Conservation (phyloP, 441 rosid genomes). For the Pelargonium cotyledonis region DNA sequence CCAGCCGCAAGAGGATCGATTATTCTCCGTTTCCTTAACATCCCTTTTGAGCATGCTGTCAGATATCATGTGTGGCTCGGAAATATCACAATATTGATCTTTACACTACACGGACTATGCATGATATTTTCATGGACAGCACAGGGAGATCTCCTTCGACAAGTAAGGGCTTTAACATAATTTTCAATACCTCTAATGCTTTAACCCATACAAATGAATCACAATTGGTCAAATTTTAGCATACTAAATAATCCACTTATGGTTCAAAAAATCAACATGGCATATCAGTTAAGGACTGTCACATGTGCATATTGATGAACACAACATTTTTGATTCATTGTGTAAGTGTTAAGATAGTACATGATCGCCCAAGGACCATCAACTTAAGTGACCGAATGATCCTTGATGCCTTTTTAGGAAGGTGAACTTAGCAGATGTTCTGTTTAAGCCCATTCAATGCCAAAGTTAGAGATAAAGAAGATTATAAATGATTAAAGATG, state of each 20-base stretch:
- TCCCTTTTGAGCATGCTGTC: conserved; percentile 67
- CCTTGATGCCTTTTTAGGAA: no score
- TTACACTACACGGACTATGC: conserved; percentile 53
- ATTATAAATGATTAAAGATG: no score
- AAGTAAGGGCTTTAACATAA: conserved; percentile 38
- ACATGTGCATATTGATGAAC: background rate
- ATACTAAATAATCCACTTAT: background rate
- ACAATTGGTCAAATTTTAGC: background rate
- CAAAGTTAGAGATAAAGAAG: no score
- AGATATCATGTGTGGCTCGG: conserved; percentile 75
- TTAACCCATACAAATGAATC: background rate
- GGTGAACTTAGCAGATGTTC: no score
- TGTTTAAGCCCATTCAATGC: no score
- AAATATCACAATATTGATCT: conserved; percentile 56
- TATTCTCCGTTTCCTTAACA: conserved; percentile 53
- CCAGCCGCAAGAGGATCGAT: conserved; percentile 62
- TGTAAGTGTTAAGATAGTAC: background rate
- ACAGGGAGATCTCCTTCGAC: conserved; percentile 39
- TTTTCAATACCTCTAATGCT: background rate
- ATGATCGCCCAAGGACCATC: no score
- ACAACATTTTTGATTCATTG: background rate
- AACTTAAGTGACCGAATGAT: no score
- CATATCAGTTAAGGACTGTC: background rate
- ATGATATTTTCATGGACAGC: conserved; percentile 44
- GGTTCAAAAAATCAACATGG: no score